Conservation (phyloP, 2,329 filamentous ascomycete species). For the Pestalotiopsis sp. region DNA sequence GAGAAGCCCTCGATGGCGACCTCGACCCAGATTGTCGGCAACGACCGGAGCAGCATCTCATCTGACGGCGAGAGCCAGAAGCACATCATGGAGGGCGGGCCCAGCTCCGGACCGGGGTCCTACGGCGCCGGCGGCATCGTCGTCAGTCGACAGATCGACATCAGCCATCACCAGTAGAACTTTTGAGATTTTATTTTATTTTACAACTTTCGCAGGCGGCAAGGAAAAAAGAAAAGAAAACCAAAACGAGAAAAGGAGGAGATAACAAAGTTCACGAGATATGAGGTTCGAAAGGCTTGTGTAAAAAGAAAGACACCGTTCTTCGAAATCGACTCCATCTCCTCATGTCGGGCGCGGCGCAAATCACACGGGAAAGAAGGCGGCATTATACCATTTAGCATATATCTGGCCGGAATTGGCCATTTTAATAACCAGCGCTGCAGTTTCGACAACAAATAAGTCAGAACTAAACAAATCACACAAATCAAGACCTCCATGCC, state of each 20-base stretch:
- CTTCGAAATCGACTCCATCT: not conserved
- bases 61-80: conserved; percentile 19
- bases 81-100: conserved; percentile 9
- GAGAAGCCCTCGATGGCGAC: conserved; percentile 1
- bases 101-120: not conserved
- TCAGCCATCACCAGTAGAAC: conserved; percentile 1
- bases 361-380: not conserved
- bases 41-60: conserved; percentile 8
- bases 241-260: not conserved
- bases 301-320: not conserved
- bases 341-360: not conserved
- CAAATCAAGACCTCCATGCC: not conserved
- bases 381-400: not conserved
- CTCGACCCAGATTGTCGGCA: conserved; percentile 11
- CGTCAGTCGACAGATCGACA: conserved; percentile 16
- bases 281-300: not conserved
- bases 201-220: too few species aligned
- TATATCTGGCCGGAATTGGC: not conserved
- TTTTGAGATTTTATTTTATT: not conserved
- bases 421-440: not conserved
- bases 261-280: not conserved
- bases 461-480: not conserved
- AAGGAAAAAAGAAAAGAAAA: too few species aligned
- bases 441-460: not conserved
- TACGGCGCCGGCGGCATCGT: conserved; percentile 10